Evolutionary conservation across 768 basidiomycete genomes (phyloP).

Genomic region (Termitomyces sp.): DNA sequence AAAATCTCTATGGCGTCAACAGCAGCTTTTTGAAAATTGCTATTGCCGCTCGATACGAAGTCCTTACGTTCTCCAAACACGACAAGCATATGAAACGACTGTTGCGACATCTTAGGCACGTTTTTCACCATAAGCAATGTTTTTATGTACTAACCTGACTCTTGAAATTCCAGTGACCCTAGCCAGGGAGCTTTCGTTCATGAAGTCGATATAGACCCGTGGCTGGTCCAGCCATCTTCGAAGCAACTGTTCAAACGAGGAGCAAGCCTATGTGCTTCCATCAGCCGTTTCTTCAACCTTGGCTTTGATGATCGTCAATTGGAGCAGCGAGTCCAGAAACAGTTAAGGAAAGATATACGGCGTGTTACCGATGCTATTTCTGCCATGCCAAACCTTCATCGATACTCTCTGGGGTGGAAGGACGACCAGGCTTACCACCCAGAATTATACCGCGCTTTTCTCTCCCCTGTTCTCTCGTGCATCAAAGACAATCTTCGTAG

Average conservation of each 20-base stretch:
- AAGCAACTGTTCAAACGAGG: slow-evolving; percentile 24
- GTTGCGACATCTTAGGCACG: slow-evolving; percentile 19
- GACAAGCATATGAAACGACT: slow-evolving; percentile 18
- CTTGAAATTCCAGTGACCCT: slow-evolving; percentile 16
- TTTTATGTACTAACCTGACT: background rate
- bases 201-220: slow-evolving; percentile 32
- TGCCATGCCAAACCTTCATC: slow-evolving; percentile 26
- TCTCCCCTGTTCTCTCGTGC: slow-evolving; percentile 26
- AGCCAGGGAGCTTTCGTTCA: slow-evolving; percentile 25
- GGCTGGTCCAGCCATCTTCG: slow-evolving; percentile 31
- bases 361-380: slow-evolving; percentile 27
- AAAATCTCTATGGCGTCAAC: slow-evolving; percentile 17
- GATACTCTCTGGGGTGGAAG: slow-evolving; percentile 37
- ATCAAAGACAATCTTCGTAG: slow-evolving; percentile 27
- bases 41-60: slow-evolving; percentile 16
- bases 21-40: slow-evolving; percentile 16
- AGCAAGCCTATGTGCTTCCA: slow-evolving; percentile 22
- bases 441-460: slow-evolving; percentile 31
- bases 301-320: slow-evolving; percentile 23
- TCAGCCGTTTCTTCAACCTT: slow-evolving; percentile 24
- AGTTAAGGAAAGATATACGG: slow-evolving; percentile 30
- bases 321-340: slow-evolving; percentile 28
- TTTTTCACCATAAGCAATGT: background rate
- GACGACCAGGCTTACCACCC: slow-evolving; percentile 26
- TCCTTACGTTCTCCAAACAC: slow-evolving; percentile 15